Evolutionary conservation across 495 filamentous ascomycete species (phyloP).

Genomic region (Penicillium coprophilum): DNA sequence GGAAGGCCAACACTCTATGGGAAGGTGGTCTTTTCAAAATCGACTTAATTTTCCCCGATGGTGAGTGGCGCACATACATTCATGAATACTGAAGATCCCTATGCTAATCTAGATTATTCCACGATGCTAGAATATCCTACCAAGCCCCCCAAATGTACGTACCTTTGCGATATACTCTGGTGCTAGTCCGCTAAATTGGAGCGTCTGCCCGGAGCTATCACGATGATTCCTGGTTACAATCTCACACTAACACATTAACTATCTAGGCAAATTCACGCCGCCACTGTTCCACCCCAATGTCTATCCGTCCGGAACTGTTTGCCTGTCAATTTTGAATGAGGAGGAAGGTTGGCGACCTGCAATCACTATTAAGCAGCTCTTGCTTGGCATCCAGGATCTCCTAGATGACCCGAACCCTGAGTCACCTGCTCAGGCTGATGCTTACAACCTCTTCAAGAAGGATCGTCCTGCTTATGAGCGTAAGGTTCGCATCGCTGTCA

Average conservation of each 20-base stretch:
- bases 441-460: constrained; percentile 95
- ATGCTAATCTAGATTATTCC: constrained; percentile 16
- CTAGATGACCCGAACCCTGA: constrained; percentile 97
- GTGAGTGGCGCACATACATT: constrained; percentile 53
- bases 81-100: constrained; percentile 10
- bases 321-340: constrained; percentile 95
- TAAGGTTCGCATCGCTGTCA: constrained; percentile 81
- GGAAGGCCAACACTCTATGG: constrained; percentile 95
- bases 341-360: constrained; percentile 98
- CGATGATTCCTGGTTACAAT: not conserved
- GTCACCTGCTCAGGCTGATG: constrained; percentile 93
- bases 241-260: constrained; percentile 1
- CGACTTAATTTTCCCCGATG: constrained; percentile 89
- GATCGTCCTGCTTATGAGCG: constrained; percentile 84
- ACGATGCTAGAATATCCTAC: constrained; percentile 83
- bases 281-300: constrained; percentile 99
- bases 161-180: not conserved
- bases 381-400: constrained; percentile 92
- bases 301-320: constrained; percentile 97
- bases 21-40: constrained; percentile 95
- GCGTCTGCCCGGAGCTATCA: not conserved
- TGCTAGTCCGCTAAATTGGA: too few species aligned
- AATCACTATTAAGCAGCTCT: constrained; percentile 96
- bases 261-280: constrained; percentile 88
- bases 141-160: constrained; percentile 95